These are phyloP conservation scores for Schrenkiella parvula DNA, from an alignment of 345 rosid genomes.

Conservation along the genomic window DNA sequence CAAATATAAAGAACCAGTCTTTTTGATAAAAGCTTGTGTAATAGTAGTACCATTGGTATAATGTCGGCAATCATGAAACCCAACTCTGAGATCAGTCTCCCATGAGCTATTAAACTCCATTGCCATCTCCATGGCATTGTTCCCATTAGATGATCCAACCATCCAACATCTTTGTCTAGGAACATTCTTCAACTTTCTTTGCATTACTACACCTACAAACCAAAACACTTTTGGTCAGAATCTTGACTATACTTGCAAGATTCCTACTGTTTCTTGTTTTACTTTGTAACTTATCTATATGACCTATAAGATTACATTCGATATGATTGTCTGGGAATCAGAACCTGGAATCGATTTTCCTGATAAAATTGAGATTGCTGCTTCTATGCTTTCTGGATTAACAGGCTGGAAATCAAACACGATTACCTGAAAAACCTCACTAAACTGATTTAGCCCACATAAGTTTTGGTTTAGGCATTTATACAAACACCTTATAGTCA, in stretches of 20 bases:
- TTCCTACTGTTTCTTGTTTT: background rate
- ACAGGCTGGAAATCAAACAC: constrained; percentile 38
- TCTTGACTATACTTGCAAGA: background rate
- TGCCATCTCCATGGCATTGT: constrained; percentile 48
- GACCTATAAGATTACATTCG: constrained; percentile 14
- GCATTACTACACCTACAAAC: constrained; percentile 43
- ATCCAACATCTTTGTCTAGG: constrained; percentile 68
- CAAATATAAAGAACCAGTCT: background rate
- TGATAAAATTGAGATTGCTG: constrained; percentile 24
- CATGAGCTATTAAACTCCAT: constrained; percentile 43
- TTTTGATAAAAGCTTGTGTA: background rate
- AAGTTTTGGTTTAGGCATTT: background rate
- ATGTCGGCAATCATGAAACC: constrained; percentile 64
- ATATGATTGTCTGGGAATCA: constrained; percentile 21
- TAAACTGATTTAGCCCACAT: background rate
- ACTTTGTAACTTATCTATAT: background rate
- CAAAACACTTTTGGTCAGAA: background rate
- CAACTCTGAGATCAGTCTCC: constrained; percentile 58
- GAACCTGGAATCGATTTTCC: constrained; percentile 33
- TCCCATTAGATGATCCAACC: constrained; percentile 50
- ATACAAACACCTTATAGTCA: constrained; percentile 11
- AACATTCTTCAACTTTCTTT: constrained; percentile 47
- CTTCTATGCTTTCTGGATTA: constrained; percentile 29
- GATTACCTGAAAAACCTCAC: constrained; percentile 7
- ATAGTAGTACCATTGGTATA: constrained; percentile 62